These are phyloP conservation scores for Hymenochaete sp. DNA, from an alignment of 1,284 basidiomycete species.

Conservation along the genomic window DNA sequence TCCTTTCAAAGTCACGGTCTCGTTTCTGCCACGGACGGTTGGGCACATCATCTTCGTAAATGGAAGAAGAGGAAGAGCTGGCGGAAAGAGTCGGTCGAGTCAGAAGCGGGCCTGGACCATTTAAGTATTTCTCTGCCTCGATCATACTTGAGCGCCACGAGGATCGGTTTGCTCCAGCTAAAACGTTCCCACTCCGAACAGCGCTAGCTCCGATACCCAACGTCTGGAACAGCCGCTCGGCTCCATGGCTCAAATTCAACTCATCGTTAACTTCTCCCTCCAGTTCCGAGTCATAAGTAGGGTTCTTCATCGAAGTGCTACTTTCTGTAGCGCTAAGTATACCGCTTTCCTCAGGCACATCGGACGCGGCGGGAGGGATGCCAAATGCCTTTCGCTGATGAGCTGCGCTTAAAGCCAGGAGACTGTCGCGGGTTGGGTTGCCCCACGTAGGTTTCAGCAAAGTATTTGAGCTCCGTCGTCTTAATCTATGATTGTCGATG, in stretches of 20 bases:
- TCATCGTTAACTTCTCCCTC: constrained; percentile 9
- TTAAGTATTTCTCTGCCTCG: constrained; percentile 14
- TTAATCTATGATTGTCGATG: no score
- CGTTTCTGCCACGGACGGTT: constrained; percentile 15
- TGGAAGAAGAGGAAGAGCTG: constrained; percentile 14
- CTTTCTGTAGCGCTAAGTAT: constrained; percentile 10
- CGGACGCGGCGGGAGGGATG: constrained; percentile 13
- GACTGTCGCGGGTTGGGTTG: constrained; percentile 12
- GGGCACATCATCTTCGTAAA: constrained; percentile 16
- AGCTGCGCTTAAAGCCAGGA: constrained; percentile 14
- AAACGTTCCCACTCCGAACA: background rate
- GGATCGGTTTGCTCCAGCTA: background rate
- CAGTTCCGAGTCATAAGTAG: constrained; percentile 10
- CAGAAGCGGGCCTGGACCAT: background rate
- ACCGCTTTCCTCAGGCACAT: constrained; percentile 3
- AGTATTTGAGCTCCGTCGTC: no score
- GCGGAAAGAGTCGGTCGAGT: background rate
- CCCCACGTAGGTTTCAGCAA: constrained; percentile 2
- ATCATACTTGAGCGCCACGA: constrained; percentile 16
- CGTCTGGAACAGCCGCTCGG: constrained; percentile 14
- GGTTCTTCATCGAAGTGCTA: constrained; percentile 8
- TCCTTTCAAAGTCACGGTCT: constrained; percentile 12
- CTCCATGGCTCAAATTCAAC: constrained; percentile 14
- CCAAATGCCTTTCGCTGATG: constrained; percentile 17
- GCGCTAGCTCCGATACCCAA: constrained; percentile 15